phyloP scores from a whole-genome alignment of 306 rosid genomes.

The Crotalaria pallida region DNA sequence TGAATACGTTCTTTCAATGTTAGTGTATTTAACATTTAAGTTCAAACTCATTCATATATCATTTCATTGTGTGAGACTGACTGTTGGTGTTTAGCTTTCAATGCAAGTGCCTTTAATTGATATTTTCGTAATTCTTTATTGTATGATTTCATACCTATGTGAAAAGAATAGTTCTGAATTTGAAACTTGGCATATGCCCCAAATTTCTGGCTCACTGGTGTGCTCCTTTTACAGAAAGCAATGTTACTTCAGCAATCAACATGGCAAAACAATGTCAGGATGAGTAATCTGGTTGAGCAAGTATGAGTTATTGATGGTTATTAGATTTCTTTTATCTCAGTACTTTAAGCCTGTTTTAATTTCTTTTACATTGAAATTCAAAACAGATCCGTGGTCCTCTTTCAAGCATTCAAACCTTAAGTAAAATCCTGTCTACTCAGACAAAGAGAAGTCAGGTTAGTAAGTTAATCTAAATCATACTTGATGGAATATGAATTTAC shows the following conservation, averaged over 20 bases:
- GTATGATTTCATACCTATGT: background rate
- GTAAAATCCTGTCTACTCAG: slow-evolving; percentile 81
- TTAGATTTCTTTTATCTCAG: background rate
- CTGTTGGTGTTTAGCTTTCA: background rate
- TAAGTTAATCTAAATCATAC: background rate
- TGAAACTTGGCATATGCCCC: background rate
- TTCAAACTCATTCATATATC: background rate
- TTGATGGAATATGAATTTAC: slow-evolving; percentile 11
- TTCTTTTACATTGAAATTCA: slow-evolving; percentile 6
- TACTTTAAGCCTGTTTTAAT: slow-evolving; percentile 18
- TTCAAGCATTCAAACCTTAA: slow-evolving; percentile 77
- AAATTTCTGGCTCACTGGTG: slow-evolving; percentile 16
- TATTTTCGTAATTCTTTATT: background rate
- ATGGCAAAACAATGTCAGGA: slow-evolving; percentile 89
- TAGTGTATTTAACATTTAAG: background rate
- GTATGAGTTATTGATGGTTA: slow-evolving; percentile 31
- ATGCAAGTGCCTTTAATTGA: background rate
- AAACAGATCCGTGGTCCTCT: slow-evolving; percentile 90
- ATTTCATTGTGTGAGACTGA: background rate
- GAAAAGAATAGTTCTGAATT: slow-evolving; percentile 6
- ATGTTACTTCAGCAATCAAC: slow-evolving; percentile 87
- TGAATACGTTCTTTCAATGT: slow-evolving; percentile 13
- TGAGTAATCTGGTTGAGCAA: slow-evolving; percentile 79
- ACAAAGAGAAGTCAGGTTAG: slow-evolving; percentile 77
- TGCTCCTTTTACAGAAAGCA: slow-evolving; percentile 61